Percentiles rank a stretch among this genome's conserved stretches.
Evolutionary conservation across 192 early-diverging fungal species (phyloP).

Genomic region (Podila verticillata): DNA sequence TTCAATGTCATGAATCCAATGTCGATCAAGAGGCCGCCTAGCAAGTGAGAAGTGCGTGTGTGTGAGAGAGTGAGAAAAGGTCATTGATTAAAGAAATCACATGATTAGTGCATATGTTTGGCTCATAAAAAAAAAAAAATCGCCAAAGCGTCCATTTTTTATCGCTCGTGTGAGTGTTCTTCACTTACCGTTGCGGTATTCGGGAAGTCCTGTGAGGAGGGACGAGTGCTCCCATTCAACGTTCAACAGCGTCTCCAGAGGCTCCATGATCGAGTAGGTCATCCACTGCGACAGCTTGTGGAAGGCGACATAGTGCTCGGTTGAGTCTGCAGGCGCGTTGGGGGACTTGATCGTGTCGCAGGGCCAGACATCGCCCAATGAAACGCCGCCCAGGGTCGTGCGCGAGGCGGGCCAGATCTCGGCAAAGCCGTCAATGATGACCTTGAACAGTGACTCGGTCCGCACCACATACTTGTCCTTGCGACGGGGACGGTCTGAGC

Average conservation of each 20-base stretch:
- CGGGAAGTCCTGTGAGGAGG: slow-evolving; percentile 85
- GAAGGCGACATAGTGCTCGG: slow-evolving; percentile 75
- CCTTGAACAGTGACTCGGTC: slow-evolving; percentile 81
- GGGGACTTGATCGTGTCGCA: slow-evolving; percentile 62
- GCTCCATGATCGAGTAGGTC: slow-evolving; percentile 91
- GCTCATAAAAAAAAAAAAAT: too few species aligned
- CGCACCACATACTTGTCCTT: slow-evolving; percentile 60
- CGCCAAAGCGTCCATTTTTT: too few species aligned
- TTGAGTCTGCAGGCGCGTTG: slow-evolving; percentile 9
- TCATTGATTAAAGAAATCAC: neutral
- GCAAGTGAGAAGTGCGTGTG: neutral
- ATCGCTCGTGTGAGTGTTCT: neutral
- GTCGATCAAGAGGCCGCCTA: slow-evolving; percentile 89
- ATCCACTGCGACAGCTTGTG: slow-evolving; percentile 98
- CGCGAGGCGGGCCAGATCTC: slow-evolving; percentile 90
- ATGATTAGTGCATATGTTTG: neutral
- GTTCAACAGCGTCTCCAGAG: slow-evolving; percentile 62
- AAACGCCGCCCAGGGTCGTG: slow-evolving; percentile 76
- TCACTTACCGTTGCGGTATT: slow-evolving; percentile 78
- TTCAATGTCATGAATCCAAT: slow-evolving; percentile 79
- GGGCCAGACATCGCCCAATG: slow-evolving; percentile 93
- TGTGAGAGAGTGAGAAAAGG: slow-evolving; percentile 35
- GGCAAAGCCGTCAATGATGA: slow-evolving; percentile 78
- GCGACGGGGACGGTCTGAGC: slow-evolving; percentile 60
- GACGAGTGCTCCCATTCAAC: slow-evolving; percentile 65